Base-by-base conservation (phyloP, 2,329 filamentous ascomycete species). In the Hypoxylon sp. region DNA sequence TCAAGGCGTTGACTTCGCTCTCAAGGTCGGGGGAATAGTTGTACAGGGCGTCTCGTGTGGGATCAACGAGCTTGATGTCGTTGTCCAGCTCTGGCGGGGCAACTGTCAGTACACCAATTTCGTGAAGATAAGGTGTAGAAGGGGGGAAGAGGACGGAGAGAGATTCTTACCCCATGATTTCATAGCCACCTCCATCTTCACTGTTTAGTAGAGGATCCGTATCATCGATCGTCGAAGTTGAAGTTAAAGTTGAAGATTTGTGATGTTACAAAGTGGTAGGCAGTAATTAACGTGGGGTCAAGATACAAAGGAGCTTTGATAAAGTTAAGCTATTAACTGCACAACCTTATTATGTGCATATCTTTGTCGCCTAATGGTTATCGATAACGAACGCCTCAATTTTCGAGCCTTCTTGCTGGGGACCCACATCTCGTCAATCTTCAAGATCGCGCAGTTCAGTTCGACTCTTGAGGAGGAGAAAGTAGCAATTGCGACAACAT, bases 21-120 rank as follows among this genome's bases (percentile, higher is more conserved):
- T 96, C 91, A 46, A 88, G 87, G 1, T 84, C 84, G 68, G 84
- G 79, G 72, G 94, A 88, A 83, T 96, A 97, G 76, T 87, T 86
- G 85, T 98, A 99, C 74, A 99, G 93, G 49, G 93, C 93, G 81
- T 99, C 96, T 76, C 93, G 92, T 73, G 89, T 89, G 58, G 92
- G 88, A 78, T 99, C 94, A 76, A 97, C 90, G 67, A 98, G 88
- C 78, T 91, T 87, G 81, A 94, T 84, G 67, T 91, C 90, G 80
- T 97, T 97, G 79, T 97, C 93, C 77, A 96, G 88, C 86, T 97
- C 95, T 97, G 67, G 60, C 59, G 43, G 32, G 58, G 63, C 28
- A 52, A 25, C 11, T 60, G 49, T 72, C 55, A 70, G 72, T 58
- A 62, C 65, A 30, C 7, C 7, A 17, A 41, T n/a, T 19, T 25